Base-by-base conservation (phyloP, 352 stramenopile genomes). In the Pythium phragmiticola region DNA sequence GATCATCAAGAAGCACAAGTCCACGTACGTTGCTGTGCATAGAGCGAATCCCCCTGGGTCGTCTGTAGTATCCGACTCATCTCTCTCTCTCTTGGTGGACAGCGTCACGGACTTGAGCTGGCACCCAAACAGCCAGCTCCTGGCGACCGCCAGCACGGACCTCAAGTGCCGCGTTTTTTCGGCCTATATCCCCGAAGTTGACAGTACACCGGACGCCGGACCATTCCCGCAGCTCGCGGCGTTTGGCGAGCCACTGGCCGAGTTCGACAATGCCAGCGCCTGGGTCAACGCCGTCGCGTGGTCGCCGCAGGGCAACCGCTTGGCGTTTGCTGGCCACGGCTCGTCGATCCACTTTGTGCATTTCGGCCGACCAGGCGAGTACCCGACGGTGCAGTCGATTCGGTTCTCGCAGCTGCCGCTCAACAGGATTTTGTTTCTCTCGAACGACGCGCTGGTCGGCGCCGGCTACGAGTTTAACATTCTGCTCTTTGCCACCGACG, bases 1-100 rank as follows among this genome's bases (percentile, higher is more conserved):
- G 80, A 96, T 98, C 70, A 97, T 98, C 76, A 98, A 98, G 75
- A 97, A 97, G 68, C 91, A 98, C 82, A 98, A 98, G 80, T 97
- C 88, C 39, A 98, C 94, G 86, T 95, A 92, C 59, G 75, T 97
- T 21, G 14, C 26, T 9, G 7, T 42, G 37, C 37, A 42, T 30
- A 5, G 26, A 30, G 26, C 26, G 26, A 42, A 12, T 60, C 6
- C n/a, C 7, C n/a, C 19, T 26, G 28, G 37, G 4, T 55, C 19
- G 59, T 23, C 51, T 49, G 39, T 4, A 60, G 12, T 16, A 34
- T 53, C 21, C 1, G 7, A 11, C 5, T 53, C 5, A 19, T 53
- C 21, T 21, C 21, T 21, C 21, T 53, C 7, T 53, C 5, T 53
- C 14, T 17, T 37, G 4, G 7, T 19, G 17, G 2, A 37, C 63